Evolutionary conservation across 2,329 filamentous ascomycete species (phyloP), one percentile per base, ranked within the genome.

Genomic region (Apiospora koreana): DNA sequence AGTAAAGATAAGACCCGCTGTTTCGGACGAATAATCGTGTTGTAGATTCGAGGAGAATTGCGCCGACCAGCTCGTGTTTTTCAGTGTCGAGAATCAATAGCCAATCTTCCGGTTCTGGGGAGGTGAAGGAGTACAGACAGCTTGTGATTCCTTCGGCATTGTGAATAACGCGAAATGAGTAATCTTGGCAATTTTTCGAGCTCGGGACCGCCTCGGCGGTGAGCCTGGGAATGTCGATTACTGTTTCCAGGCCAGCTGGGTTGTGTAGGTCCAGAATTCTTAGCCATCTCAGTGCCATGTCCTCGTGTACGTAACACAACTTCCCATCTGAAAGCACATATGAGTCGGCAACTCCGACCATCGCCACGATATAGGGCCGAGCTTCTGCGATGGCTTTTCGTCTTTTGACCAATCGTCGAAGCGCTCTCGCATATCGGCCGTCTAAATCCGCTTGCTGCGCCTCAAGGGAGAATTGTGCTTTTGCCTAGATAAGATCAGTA

Each of bases 1-100:
- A 92, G 75, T 91, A 92, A 2, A 94, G 82, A 77, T 88, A 90
- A 1, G 84, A 76, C 1, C 78, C 75, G 71, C 89, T 88, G 72
- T 93, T 92, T 12, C 92, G 87, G 3, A 92, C 91, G 77, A 94
- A 93, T 1, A 94, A 80, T 71, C 87, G 89, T 38, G 84, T 81
- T 2, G 82, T 83, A 35, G 85, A 86, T 21, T 81, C 76, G 50
- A 90, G 79, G 65, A 70, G 80, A 42, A 77, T 77, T 18, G 77
- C 79, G 16, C 85, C 78, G 2, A 88, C 75, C 21, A 89, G 72
- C 31, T 80, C 78, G 41, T 78, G 74, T 6, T 77, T 76, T 68
- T 76, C 74, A 3, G 85, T 78, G 69, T 86, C 83, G 70, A 88
- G 82, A 8, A 87, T 83, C 12, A 92, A 77, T 6, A 93, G 82